Percentiles rank a stretch among this genome's conserved stretches.
Evolutionary conservation across 2,329 filamentous ascomycete genomes (phyloP).

Genomic region (Penicillium verrucosum): DNA sequence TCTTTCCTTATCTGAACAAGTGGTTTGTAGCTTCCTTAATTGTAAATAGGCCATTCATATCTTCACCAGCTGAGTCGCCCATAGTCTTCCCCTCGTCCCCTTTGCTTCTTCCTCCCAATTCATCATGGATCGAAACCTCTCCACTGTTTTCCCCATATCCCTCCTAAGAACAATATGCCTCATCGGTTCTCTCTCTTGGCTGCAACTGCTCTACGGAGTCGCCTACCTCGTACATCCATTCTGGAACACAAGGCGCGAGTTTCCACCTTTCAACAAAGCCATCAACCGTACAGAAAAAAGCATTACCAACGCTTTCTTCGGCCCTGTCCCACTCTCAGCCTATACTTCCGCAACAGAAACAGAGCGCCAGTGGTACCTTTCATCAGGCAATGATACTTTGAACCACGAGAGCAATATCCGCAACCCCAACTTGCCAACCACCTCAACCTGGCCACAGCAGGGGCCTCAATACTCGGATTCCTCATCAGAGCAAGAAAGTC

Average conservation of each 20-base stretch:
- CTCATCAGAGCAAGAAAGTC: not conserved
- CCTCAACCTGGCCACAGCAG: not conserved
- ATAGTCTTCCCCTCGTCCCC: not conserved
- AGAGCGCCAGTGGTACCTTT: not conserved
- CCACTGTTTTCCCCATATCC: constrained; percentile 12
- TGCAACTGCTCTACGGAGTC: constrained; percentile 27
- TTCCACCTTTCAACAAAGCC: constrained; percentile 12
- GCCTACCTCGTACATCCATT: constrained; percentile 17
- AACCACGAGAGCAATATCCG: not conserved
- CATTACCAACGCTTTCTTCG: constrained; percentile 21
- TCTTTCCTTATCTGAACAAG: not conserved
- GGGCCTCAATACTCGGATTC: not conserved
- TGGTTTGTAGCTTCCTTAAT: not conserved
- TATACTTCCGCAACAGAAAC: constrained; percentile 15
- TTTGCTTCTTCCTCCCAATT: too few species aligned
- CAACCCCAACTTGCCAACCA: not conserved
- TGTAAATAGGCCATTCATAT: not conserved
- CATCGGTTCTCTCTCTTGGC: constrained; percentile 19
- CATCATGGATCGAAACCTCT: not conserved
- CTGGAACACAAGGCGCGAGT: constrained; percentile 9
- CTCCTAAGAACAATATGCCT: constrained; percentile 18
- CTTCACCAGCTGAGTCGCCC: not conserved
- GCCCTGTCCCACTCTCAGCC: constrained; percentile 16
- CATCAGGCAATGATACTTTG: not conserved
- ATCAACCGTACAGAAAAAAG: constrained; percentile 24